A percentile compares a stretch with the other conserved stretches of the same genome.
Evolutionary conservation across 805 yeast genomes (phyloP).

Genomic region (Lachancea kluyveri): DNA sequence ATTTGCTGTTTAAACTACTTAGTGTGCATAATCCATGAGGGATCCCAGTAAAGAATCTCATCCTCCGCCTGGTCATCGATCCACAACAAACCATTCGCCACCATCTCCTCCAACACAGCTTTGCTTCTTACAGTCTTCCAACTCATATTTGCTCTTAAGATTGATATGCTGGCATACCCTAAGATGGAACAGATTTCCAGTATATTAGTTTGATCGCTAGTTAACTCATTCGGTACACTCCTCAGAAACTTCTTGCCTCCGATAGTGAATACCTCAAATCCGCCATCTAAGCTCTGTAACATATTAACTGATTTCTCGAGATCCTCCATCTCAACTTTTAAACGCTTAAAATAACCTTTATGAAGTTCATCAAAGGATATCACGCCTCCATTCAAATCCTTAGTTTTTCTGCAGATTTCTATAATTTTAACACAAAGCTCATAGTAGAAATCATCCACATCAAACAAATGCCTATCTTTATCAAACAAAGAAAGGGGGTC

Average conservation of each 20-base stretch:
- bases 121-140: conserved; percentile 66
- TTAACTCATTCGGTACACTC: conserved; percentile 56
- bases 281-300: conserved; percentile 58
- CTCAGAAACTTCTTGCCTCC: conserved; percentile 49
- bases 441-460: conserved; percentile 47
- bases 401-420: conserved; percentile 65
- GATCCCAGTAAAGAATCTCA: conserved; percentile 61
- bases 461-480: conserved; percentile 27
- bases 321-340: conserved; percentile 41
- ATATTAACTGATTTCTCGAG: conserved; percentile 48
- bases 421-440: conserved; percentile 70
- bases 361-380: conserved; percentile 52
- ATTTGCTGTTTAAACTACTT: neutral
- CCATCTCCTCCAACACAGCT: conserved; percentile 69
- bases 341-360: conserved; percentile 26
- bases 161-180: conserved; percentile 63
- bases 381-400: conserved; percentile 77
- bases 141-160: conserved; percentile 64
- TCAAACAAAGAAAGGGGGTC: conserved; percentile 57
- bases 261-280: conserved; percentile 56
- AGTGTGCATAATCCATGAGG: conserved; percentile 52
- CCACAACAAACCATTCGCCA: conserved; percentile 81
- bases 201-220: conserved; percentile 62
- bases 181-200: conserved; percentile 70
- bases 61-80: conserved; percentile 49